These are phyloP conservation scores for Trichophyton benhamiae DNA, from an alignment of 2,329 filamentous ascomycete species.

Conservation along the genomic window DNA sequence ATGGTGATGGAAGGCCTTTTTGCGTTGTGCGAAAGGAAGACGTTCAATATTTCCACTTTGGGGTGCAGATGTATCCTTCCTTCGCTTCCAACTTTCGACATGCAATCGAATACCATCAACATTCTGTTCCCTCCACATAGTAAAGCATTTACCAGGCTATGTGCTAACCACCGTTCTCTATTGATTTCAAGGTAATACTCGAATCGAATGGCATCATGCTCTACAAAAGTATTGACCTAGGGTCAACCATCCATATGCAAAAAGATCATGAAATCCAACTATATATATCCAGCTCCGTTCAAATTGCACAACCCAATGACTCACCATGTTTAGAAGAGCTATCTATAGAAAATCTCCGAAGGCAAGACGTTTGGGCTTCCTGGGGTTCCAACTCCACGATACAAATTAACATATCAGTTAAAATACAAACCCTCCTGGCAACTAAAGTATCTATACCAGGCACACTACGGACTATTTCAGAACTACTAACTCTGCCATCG, in stretches of 20 bases:
- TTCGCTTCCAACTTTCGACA: not conserved
- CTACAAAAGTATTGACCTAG: slow-evolving; percentile 4
- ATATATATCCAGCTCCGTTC: slow-evolving; percentile 14
- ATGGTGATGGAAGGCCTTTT: not conserved
- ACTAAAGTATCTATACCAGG: not conserved
- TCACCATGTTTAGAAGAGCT: not conserved
- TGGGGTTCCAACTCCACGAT: slow-evolving; percentile 16
- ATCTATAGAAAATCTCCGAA: slow-evolving; percentile 4
- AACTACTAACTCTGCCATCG: slow-evolving; percentile 18
- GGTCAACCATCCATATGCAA: slow-evolving; percentile 11
- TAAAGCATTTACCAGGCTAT: not conserved
- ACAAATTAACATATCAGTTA: slow-evolving; percentile 19
- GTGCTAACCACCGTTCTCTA: not conserved
- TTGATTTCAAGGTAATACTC: not conserved
- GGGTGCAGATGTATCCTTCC: not conserved
- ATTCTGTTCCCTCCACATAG: not conserved
- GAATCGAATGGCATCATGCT: not conserved
- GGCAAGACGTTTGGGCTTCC: slow-evolving; percentile 19
- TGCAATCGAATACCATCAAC: not conserved
- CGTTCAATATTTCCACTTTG: not conserved
- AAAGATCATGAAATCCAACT: slow-evolving; percentile 12
- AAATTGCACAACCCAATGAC: slow-evolving; percentile 8
- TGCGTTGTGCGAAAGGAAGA: not conserved
- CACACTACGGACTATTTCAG: slow-evolving; percentile 11
- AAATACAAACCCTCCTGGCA: slow-evolving; percentile 5